Conservation (phyloP, 2,329 filamentous ascomycete genomes). For the Xenoacremonium recifei region DNA sequence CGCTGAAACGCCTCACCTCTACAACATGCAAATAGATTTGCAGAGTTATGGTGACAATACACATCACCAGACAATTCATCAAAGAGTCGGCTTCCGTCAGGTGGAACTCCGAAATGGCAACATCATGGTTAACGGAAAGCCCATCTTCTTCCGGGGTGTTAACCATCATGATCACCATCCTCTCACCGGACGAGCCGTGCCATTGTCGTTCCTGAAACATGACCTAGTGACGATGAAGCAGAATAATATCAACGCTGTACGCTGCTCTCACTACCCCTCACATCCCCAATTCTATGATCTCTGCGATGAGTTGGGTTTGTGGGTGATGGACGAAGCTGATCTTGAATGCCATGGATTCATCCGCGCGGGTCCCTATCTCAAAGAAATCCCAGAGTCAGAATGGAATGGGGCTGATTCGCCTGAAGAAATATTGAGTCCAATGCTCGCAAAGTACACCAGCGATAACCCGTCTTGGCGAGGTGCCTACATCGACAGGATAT, state of each 20-base stretch:
- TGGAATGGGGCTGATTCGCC: neutral
- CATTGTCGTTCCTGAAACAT: slow-evolving; percentile 56
- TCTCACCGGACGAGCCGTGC: slow-evolving; percentile 59
- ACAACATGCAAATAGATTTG: slow-evolving; percentile 38
- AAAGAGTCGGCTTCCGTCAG: slow-evolving; percentile 62
- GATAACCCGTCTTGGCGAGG: slow-evolving; percentile 24
- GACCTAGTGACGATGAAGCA: slow-evolving; percentile 68
- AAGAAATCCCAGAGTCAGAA: slow-evolving; percentile 36
- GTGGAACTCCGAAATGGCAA: slow-evolving; percentile 61
- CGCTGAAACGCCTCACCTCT: slow-evolving; percentile 62
- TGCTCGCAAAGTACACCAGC: neutral
- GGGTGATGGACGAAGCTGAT: slow-evolving; percentile 54
- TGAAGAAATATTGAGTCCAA: neutral
- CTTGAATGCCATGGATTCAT: slow-evolving; percentile 55
- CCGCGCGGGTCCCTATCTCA: slow-evolving; percentile 46
- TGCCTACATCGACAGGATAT: slow-evolving; percentile 66
- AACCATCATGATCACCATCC: slow-evolving; percentile 73
- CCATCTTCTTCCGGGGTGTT: slow-evolving; percentile 61
- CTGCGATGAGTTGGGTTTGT: slow-evolving; percentile 64
- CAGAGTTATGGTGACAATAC: neutral
- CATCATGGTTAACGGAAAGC: slow-evolving; percentile 60
- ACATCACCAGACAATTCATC: neutral
- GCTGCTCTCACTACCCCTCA: slow-evolving; percentile 68
- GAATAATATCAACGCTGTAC: slow-evolving; percentile 69
- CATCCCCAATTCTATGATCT: slow-evolving; percentile 58